Conservation (phyloP, 108 stramenopile genomes). For the Stephanodiscus triporus region DNA sequence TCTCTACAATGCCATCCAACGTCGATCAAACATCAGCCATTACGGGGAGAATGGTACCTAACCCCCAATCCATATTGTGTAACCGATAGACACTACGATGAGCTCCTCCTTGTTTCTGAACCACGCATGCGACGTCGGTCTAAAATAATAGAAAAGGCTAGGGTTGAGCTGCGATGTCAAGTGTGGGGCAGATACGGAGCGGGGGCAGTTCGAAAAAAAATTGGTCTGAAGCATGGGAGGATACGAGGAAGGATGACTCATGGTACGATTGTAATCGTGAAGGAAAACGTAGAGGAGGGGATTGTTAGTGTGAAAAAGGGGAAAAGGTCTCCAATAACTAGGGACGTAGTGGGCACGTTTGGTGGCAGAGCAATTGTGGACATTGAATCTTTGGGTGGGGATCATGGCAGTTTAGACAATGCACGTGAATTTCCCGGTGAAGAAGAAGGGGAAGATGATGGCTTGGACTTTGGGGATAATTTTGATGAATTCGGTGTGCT, state of each 20-base stretch:
- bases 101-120: slow-evolving; percentile 61
- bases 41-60: slow-evolving; percentile 71
- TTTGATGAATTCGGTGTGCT: slow-evolving; percentile 4
- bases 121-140: slow-evolving; percentile 43
- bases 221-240: slow-evolving; percentile 42
- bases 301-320: slow-evolving; percentile 1
- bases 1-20: background rate
- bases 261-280: slow-evolving; percentile 37
- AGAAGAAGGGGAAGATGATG: slow-evolving; percentile 10
- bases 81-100: slow-evolving; percentile 81
- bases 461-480: slow-evolving; percentile 4
- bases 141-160: slow-evolving; percentile 33
- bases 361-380: slow-evolving; percentile 22
- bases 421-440: slow-evolving; percentile 4
- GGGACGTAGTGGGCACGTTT: slow-evolving; percentile 42
- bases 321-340: slow-evolving; percentile 1
- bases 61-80: slow-evolving; percentile 78
- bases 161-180: slow-evolving; percentile 43
- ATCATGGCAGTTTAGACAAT: background rate
- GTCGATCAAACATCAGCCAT: slow-evolving; percentile 13
- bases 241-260: slow-evolving; percentile 38
- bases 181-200: slow-evolving; percentile 45
- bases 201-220: slow-evolving; percentile 32
- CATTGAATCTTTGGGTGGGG: background rate
- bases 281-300: slow-evolving; percentile 19